Percentiles rank a stretch among this genome's conserved stretches.
phyloP scores from a whole-genome alignment of 768 basidiomycete species.

The Dacryopinax spathularia region DNA sequence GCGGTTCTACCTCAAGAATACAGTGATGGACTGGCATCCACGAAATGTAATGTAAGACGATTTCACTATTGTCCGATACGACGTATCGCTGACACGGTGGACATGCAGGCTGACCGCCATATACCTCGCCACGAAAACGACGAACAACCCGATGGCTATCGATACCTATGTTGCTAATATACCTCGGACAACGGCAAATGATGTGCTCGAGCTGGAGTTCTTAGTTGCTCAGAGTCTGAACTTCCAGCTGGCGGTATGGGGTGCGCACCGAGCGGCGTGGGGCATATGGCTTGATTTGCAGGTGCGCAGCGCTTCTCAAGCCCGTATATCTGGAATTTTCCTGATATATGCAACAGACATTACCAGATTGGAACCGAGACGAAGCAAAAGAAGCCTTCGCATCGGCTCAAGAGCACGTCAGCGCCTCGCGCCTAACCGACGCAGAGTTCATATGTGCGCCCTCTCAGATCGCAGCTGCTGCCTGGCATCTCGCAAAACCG shows the following conservation, averaged over 20 bases:
- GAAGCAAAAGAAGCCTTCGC: conserved; percentile 48
- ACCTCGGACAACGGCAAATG: conserved; percentile 61
- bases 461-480: conserved; percentile 81
- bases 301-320: conserved; percentile 31
- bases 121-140: conserved; percentile 93
- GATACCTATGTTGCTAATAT: conserved; percentile 74
- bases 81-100: conserved; percentile 8
- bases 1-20: conserved; percentile 93
- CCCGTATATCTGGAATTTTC: not conserved
- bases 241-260: conserved; percentile 92
- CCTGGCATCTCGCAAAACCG: conserved; percentile 51
- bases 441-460: conserved; percentile 84
- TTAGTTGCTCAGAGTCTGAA: conserved; percentile 84
- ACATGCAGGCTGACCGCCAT: conserved; percentile 72
- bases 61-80: not conserved
- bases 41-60: conserved; percentile 87
- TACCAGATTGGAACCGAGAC: conserved; percentile 38
- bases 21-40: conserved; percentile 99
- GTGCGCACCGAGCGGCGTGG: conserved; percentile 76
- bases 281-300: conserved; percentile 81
- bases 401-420: conserved; percentile 48
- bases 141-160: conserved; percentile 82
- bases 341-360: conserved; percentile 31
- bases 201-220: conserved; percentile 90
- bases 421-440: conserved; percentile 76